phyloP scores from a whole-genome alignment of 169 alveolate species.

The Babesia ovis region DNA sequence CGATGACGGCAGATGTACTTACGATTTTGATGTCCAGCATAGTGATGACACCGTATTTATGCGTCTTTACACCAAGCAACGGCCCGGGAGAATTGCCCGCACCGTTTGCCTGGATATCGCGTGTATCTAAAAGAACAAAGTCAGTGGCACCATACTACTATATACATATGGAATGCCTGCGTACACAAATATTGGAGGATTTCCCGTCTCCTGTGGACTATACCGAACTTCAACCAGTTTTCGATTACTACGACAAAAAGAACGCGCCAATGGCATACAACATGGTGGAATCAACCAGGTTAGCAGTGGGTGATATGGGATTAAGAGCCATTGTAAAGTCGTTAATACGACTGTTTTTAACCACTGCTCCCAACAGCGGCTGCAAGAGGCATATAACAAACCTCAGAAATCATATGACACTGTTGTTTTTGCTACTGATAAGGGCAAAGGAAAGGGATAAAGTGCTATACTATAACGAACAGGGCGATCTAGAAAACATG shows the following conservation, averaged over 20 bases:
- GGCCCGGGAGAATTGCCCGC: neutral
- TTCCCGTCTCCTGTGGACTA: neutral
- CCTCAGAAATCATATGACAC: constrained; percentile 1
- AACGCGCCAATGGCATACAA: constrained; percentile 2
- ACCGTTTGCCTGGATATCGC: neutral
- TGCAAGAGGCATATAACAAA: constrained; percentile 5
- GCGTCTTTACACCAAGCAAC: neutral
- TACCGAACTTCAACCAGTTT: neutral
- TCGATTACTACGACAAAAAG: constrained; percentile 7
- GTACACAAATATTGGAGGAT: constrained; percentile 2
- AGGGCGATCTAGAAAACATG: neutral
- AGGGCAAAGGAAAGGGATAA: constrained; percentile 5
- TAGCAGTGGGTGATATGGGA: neutral
- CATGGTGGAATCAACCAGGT: neutral
- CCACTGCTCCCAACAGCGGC: neutral
- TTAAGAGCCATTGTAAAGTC: neutral
- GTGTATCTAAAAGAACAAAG: neutral
- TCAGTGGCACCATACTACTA: constrained; percentile 38
- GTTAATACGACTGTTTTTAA: constrained; percentile 1
- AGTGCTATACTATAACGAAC: neutral
- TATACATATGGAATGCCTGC: constrained; percentile 26
- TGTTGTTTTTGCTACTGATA: constrained; percentile 2
- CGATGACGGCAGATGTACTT: constrained; percentile 39
- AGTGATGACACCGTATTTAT: constrained; percentile 18
- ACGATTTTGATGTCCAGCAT: constrained; percentile 19